phyloP scores from a whole-genome alignment of 345 rosid species.

The Viola odorata region DNA sequence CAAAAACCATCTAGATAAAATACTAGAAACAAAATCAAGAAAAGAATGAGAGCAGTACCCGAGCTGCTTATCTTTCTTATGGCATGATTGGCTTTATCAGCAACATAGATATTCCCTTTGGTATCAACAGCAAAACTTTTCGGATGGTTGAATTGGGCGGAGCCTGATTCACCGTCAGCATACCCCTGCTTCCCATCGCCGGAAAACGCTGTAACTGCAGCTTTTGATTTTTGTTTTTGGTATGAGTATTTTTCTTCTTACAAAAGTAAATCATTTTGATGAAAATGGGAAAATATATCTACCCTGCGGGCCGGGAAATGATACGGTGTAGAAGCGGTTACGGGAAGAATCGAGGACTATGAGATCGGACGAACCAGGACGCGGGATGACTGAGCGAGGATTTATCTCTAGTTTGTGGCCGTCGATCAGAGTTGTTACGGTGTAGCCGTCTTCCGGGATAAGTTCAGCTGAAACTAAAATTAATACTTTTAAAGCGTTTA shows the following conservation, averaged over 20 bases:
- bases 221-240: slow-evolving; percentile 24
- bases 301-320: slow-evolving; percentile 51
- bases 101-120: slow-evolving; percentile 64
- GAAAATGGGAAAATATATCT: not conserved
- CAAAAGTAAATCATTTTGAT: not conserved
- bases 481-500: not conserved
- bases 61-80: slow-evolving; percentile 57
- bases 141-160: slow-evolving; percentile 46
- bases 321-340: slow-evolving; percentile 43
- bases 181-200: slow-evolving; percentile 37
- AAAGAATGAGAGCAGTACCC: slow-evolving; percentile 25
- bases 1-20: not conserved
- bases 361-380: slow-evolving; percentile 43
- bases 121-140: slow-evolving; percentile 48
- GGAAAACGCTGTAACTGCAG: slow-evolving; percentile 37
- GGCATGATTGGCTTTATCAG: slow-evolving; percentile 46
- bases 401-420: slow-evolving; percentile 45
- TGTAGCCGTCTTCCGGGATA: slow-evolving; percentile 57
- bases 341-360: slow-evolving; percentile 40
- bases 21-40: not conserved
- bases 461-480: slow-evolving; percentile 27
- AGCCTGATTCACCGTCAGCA: slow-evolving; percentile 42
- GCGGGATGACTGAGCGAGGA: slow-evolving; percentile 38
- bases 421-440: slow-evolving; percentile 47
- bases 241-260: not conserved